Evolutionary conservation across 2,329 filamentous ascomycete species (phyloP).

Genomic region (Colletotrichum lentis): DNA sequence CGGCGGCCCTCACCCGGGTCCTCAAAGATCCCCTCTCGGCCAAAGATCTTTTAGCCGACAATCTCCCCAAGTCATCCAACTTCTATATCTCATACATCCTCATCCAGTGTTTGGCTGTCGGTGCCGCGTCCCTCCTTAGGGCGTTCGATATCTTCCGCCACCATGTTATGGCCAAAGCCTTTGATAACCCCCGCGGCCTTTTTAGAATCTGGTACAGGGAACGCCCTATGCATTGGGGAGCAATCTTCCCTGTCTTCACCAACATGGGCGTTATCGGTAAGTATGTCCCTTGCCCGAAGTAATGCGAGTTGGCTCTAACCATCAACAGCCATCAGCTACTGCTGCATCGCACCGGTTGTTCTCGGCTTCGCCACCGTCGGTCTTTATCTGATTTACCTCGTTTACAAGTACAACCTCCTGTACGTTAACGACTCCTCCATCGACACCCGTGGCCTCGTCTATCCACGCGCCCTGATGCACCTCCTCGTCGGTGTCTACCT

Average conservation of each 20-base stretch:
- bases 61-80: slow-evolving; percentile 80
- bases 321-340: slow-evolving; percentile 77
- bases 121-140: slow-evolving; percentile 78
- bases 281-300: slow-evolving; percentile 44
- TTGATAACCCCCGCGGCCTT: slow-evolving; percentile 82
- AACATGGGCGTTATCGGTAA: slow-evolving; percentile 81
- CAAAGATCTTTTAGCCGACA: slow-evolving; percentile 65
- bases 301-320: slow-evolving; percentile 32
- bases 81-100: slow-evolving; percentile 95
- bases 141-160: slow-evolving; percentile 66
- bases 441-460: slow-evolving; percentile 88
- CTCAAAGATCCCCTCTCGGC: slow-evolving; percentile 49
- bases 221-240: slow-evolving; percentile 82
- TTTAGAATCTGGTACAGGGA: slow-evolving; percentile 80
- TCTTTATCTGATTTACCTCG: slow-evolving; percentile 82
- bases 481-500: slow-evolving; percentile 86
- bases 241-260: slow-evolving; percentile 80
- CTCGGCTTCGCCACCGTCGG: slow-evolving; percentile 83
- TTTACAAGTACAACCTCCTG: slow-evolving; percentile 89
- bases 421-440: slow-evolving; percentile 84
- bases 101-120: slow-evolving; percentile 85
- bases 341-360: slow-evolving; percentile 85
- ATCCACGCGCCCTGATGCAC: slow-evolving; percentile 87
- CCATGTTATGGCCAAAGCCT: slow-evolving; percentile 71
- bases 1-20: slow-evolving; percentile 65